Percentiles rank a stretch among this genome's conserved stretches.
These are phyloP conservation scores for Pistacia vera DNA, from an alignment of 345 rosid genomes.

Conservation along the genomic window DNA sequence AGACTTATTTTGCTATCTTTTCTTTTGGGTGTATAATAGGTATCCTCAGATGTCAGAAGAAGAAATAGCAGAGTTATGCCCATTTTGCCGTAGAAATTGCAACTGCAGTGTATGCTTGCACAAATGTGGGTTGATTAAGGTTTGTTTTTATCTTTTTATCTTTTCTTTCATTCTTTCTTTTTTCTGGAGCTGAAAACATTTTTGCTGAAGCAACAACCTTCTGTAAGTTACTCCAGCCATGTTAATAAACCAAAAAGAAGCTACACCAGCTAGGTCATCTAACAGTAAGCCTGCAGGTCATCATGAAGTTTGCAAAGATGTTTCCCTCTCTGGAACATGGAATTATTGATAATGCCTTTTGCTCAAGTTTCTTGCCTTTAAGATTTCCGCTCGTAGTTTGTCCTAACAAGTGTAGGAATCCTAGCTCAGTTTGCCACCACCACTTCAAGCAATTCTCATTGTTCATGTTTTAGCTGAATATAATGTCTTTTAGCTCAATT, in stretches of 20 bases:
- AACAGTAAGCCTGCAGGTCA: not conserved
- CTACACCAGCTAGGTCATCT: not conserved
- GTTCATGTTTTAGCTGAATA: not conserved
- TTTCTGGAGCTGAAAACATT: not conserved
- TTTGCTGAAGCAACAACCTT: not conserved
- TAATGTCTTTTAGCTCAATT: not conserved
- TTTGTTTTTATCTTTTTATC: conserved; percentile 22
- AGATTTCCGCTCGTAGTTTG: not conserved
- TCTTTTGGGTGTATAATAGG: conserved; percentile 42
- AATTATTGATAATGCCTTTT: not conserved
- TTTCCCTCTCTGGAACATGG: not conserved
- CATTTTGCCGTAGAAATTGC: conserved; percentile 76
- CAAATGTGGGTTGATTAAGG: conserved; percentile 62
- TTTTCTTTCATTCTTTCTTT: not conserved
- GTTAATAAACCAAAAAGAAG: not conserved
- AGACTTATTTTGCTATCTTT: not conserved
- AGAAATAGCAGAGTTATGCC: conserved; percentile 62
- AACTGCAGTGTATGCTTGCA: conserved; percentile 84
- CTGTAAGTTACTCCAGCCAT: not conserved
- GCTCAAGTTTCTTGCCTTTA: not conserved
- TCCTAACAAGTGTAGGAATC: not conserved
- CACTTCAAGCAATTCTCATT: not conserved
- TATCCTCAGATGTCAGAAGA: conserved; percentile 63
- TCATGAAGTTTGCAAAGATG: not conserved
- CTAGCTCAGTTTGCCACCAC: not conserved